A percentile compares a stretch with the other conserved stretches of the same genome.
Evolutionary conservation across 2,329 filamentous ascomycete genomes (phyloP).

Genomic region (Cercospora citrullina): DNA sequence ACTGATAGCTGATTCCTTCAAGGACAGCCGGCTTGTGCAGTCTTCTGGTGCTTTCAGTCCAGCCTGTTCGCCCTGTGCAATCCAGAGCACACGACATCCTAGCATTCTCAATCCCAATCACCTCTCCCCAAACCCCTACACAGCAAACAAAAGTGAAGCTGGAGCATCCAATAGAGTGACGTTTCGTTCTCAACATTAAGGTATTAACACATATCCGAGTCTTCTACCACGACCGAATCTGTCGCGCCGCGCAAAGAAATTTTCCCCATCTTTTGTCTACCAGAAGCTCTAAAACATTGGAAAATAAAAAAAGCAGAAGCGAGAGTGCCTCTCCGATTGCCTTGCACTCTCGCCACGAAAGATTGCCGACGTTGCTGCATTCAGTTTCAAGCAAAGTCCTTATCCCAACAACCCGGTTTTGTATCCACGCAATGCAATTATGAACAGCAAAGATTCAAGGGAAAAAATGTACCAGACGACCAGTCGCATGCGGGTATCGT

Average conservation of each 20-base stretch:
- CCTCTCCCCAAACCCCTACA: not conserved
- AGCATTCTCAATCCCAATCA: not conserved
- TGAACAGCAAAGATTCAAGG: slow-evolving; percentile 15
- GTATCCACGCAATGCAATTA: slow-evolving; percentile 23
- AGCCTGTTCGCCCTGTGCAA: not conserved
- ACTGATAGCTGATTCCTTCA: not conserved
- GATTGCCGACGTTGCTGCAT: not conserved
- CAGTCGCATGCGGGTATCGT: slow-evolving; percentile 1
- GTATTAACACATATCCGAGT: not conserved
- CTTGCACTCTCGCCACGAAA: not conserved
- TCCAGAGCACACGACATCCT: not conserved
- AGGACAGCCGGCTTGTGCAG: not conserved
- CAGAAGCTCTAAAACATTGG: not conserved
- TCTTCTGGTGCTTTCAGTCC: not conserved
- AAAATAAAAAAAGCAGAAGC: not conserved
- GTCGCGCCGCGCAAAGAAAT: not conserved
- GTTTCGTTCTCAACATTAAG: not conserved
- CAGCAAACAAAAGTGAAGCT: not conserved
- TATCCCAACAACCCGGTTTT: slow-evolving; percentile 6
- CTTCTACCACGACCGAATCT: not conserved
- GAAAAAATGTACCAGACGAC: not conserved
- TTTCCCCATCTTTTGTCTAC: not conserved
- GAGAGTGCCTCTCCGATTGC: not conserved
- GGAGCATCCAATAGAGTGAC: not conserved
- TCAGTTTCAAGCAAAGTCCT: not conserved